These are phyloP conservation scores for Discostella stelligeroides DNA, from an alignment of 108 stramenopile genomes.

Conservation along the genomic window DNA sequence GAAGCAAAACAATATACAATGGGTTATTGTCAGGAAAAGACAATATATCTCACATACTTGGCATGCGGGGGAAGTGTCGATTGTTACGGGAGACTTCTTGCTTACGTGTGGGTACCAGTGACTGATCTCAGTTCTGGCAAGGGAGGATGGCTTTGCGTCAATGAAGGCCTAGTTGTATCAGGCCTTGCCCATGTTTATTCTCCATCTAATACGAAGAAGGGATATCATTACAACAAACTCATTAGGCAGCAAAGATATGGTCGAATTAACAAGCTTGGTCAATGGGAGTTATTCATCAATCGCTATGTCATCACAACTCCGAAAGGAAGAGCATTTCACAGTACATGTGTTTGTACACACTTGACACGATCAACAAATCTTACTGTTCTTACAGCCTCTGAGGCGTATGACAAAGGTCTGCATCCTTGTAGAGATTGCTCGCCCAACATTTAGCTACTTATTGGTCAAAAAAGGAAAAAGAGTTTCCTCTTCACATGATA, in stretches of 20 bases:
- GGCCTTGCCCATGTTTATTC: conserved; percentile 67
- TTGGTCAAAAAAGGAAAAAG: too few relatives aligned
- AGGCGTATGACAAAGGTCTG: conserved; percentile 64
- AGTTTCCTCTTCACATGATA: too few relatives aligned
- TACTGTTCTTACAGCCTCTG: conserved; percentile 41
- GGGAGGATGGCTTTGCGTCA: too few relatives aligned
- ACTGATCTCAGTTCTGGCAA: too few relatives aligned
- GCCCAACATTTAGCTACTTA: too few relatives aligned
- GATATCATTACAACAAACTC: conserved; percentile 65
- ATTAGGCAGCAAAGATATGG: conserved; percentile 58
- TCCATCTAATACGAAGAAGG: conserved; percentile 48
- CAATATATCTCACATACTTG: conserved; percentile 55
- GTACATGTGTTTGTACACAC: conserved; percentile 57
- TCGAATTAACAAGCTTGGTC: conserved; percentile 35
- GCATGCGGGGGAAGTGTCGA: conserved; percentile 29
- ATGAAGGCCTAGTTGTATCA: conserved; percentile 71
- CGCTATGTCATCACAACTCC: conserved; percentile 50
- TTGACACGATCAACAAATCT: conserved; percentile 52
- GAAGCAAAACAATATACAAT: conserved; percentile 81
- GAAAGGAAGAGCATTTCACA: conserved; percentile 77
- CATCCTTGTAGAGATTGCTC: conserved; percentile 78
- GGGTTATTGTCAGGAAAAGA: conserved; percentile 53
- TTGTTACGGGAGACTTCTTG: conserved; percentile 73
- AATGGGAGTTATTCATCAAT: conserved; percentile 55
- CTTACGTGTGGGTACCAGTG: conserved; percentile 58